Evolutionary conservation across 257 asterid genomes (phyloP).

Genomic region (Solanum appendiculatum): DNA sequence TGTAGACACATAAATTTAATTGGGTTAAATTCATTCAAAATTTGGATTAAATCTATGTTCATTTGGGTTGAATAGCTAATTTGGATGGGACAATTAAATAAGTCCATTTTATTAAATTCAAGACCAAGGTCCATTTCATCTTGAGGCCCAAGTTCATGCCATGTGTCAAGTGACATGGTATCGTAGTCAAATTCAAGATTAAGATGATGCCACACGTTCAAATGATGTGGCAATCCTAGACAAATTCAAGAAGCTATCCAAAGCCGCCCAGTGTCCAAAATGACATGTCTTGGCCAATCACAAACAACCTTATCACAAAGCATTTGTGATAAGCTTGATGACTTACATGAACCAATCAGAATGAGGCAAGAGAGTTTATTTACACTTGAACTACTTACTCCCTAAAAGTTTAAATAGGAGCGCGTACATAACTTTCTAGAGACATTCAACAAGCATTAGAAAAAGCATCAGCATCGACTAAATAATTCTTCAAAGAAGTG

Average conservation of each 20-base stretch:
- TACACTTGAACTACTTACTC: background rate
- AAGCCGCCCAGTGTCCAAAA: background rate
- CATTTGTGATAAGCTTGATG: background rate
- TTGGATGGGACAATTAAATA: background rate
- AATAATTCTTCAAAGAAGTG: background rate
- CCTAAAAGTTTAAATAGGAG: background rate
- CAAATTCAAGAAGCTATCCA: background rate
- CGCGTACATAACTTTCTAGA: background rate
- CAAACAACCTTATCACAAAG: background rate
- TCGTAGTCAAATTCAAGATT: background rate
- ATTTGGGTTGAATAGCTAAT: background rate
- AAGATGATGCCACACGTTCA: background rate
- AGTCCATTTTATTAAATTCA: background rate
- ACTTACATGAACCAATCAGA: background rate
- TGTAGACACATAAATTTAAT: background rate
- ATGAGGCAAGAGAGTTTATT: background rate
- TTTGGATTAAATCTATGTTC: background rate
- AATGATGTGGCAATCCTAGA: background rate
- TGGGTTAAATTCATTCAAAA: background rate
- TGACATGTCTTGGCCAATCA: background rate
- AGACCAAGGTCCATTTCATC: background rate
- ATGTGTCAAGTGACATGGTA: background rate
- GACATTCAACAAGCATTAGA: background rate
- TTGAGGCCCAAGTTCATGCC: background rate
- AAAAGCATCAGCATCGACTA: background rate